Conservation (phyloP, 495 filamentous ascomycete species). For the Aspergillus biplanus region DNA sequence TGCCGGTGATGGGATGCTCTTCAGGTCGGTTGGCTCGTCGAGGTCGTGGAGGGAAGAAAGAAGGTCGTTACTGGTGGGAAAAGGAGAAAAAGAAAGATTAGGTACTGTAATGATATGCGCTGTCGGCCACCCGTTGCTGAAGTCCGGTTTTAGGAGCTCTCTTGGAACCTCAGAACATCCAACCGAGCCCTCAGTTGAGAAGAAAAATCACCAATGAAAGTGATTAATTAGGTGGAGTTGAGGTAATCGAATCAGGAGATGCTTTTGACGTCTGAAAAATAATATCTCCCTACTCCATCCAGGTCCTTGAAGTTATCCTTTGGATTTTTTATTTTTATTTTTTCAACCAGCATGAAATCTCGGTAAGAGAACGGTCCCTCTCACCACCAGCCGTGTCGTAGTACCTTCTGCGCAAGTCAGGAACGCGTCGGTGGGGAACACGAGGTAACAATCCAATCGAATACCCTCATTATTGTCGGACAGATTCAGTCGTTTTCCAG, state of each 20-base stretch:
- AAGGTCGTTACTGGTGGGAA: conserved; percentile 6
- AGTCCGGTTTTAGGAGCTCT: conserved; percentile 1
- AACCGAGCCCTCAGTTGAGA: conserved; percentile 10
- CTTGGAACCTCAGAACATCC: conserved; percentile 6
- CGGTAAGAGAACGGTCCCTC: background rate
- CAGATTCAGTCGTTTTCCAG: conserved; percentile 24
- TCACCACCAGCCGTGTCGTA: background rate
- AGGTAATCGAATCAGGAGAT: background rate
- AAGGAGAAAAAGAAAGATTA: conserved; percentile 10
- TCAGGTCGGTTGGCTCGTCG: conserved; percentile 12
- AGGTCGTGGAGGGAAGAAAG: background rate
- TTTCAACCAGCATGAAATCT: background rate
- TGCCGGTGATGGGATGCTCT: conserved; percentile 30
- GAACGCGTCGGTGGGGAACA: conserved; percentile 35
- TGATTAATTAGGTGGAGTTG: background rate
- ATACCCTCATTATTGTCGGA: conserved; percentile 19
- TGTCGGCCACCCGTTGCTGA: conserved; percentile 1
- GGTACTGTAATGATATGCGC: conserved; percentile 12
- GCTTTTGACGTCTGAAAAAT: background rate
- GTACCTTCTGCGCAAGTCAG: conserved; percentile 32
- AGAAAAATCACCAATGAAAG: background rate
- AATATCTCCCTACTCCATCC: background rate
- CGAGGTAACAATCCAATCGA: conserved; percentile 26
- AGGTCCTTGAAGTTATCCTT: background rate
- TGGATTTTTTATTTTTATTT: background rate